A percentile compares a stretch with the other conserved stretches of the same genome.
These are phyloP conservation scores for Voacanga thouarsii DNA, from an alignment of 257 asterid species.

Conservation along the genomic window DNA sequence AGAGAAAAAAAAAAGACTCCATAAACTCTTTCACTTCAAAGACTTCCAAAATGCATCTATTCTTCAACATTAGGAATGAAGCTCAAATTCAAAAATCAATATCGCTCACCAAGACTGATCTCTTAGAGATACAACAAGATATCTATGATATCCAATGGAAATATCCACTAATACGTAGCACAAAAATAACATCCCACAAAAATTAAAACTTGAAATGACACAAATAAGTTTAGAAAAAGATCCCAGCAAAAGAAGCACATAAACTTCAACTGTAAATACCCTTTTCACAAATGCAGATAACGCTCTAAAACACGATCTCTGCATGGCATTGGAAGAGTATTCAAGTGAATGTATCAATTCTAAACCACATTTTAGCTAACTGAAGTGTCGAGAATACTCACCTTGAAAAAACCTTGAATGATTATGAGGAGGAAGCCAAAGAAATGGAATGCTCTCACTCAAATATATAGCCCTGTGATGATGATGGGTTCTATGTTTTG, in stretches of 20 bases:
- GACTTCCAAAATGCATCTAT: neutral
- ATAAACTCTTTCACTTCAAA: neutral
- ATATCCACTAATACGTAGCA: neutral
- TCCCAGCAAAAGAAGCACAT: neutral
- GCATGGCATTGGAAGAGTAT: neutral
- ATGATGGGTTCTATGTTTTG: neutral
- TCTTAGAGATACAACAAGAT: neutral
- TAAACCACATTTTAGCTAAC: neutral
- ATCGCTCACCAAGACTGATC: neutral
- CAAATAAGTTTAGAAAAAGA: neutral
- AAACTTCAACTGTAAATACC: neutral
- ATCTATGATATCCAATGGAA: neutral
- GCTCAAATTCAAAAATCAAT: neutral
- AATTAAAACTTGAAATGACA: neutral
- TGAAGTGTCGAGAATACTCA: constrained; percentile 11
- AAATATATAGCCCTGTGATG: constrained; percentile 2
- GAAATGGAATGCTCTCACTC: constrained; percentile 1
- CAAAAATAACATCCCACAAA: neutral
- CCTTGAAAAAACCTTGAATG: constrained; percentile 6
- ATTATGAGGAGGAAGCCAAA: constrained; percentile 4
- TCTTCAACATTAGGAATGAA: neutral
- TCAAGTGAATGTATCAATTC: constrained; percentile 1
- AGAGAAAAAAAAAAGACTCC: neutral
- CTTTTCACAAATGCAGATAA: neutral
- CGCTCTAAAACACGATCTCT: neutral